Evolutionary conservation across 1,139 yeast genomes (phyloP), one percentile per base, ranked within the genome.

Genomic region (Blastobotrys petasosporus): DNA sequence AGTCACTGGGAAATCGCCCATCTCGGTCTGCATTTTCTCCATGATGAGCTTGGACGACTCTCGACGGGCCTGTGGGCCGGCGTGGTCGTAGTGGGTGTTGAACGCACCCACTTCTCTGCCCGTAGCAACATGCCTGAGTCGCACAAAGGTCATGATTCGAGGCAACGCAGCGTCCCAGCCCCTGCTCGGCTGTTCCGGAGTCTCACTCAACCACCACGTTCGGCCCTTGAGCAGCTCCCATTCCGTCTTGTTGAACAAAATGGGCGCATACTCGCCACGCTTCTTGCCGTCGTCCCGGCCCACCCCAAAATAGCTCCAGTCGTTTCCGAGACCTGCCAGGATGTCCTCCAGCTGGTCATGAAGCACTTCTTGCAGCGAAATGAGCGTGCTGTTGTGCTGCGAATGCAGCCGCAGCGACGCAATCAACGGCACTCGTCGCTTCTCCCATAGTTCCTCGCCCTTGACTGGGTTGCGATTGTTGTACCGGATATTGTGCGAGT

Each of bases 41-140:
- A 71, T 66, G 39, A 78, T 75, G 45, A 78, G 63, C 51, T 69
- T 61, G 15, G 79, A 75, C 37, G 77, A 70, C 52, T 74, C 68
- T 35, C 65, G 58, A 37, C 82, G 61, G 1, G 83, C 80, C 4
- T 51, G 52, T 2, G 54, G 64, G 1, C 84, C 84, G 37, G 64
- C 59, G 52, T 78, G 81, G 56, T 79, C 84, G 57, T 77, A 70
- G 59, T 79, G 84, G 9, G 84, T 79, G 57, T 76, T 76, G 62
- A 74, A 75, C 20, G 76, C 69, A 50, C 76, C 76, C 31, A 60
- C 47, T 2, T 47, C 45, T 42, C 59, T 57, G 39, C 65, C 64
- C 1, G 68, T 60, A 0, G 48, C 47, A 35, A 51, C 57, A 47
- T 45, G 47, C 36, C 38, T 41, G 17, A 48, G 38, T 23, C 48